A percentile compares a stretch with the other conserved stretches of the same genome.
Evolutionary conservation across 75 land plant genomes (phyloP).

Genomic region (Chamaecyparis obtusa): DNA sequence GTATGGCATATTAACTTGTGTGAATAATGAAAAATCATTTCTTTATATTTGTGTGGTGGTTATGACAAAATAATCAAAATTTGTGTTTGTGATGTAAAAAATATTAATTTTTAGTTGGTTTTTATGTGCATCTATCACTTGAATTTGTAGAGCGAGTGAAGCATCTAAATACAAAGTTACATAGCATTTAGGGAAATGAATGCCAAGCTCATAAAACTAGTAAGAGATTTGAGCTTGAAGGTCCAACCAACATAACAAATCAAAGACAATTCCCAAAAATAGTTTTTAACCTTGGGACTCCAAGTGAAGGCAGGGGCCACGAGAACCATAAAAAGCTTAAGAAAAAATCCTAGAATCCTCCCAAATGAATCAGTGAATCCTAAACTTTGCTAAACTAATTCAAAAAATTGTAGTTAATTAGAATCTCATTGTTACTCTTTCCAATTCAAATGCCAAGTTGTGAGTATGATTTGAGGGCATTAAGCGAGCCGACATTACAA

Average conservation of each 20-base stretch:
- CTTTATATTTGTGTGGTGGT: neutral
- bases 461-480: constrained; percentile 81
- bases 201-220: constrained; percentile 49
- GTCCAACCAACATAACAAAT: constrained; percentile 50
- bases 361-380: constrained; percentile 89
- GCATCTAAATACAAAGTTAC: constrained; percentile 37
- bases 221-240: constrained; percentile 44
- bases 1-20: neutral
- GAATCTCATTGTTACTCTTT: constrained; percentile 82
- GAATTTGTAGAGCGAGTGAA: constrained; percentile 46
- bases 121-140: constrained; percentile 43
- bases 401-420: constrained; percentile 57
- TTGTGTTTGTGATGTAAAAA: constrained; percentile 2
- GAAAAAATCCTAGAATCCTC: constrained; percentile 73
- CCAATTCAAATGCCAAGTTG: constrained; percentile 84
- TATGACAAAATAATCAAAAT: neutral
- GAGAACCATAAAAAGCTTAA: constrained; percentile 73
- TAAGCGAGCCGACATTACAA: constrained; percentile 66
- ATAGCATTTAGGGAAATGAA: constrained; percentile 41
- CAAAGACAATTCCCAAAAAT: constrained; percentile 54
- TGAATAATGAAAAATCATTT: neutral
- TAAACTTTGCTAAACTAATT: constrained; percentile 66
- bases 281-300: constrained; percentile 32
- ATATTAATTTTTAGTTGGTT: constrained; percentile 16
- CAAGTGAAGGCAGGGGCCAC: constrained; percentile 74